Base-by-base conservation (phyloP, 164 flowering plant genomes). In the Nelumbo lutea region DNA sequence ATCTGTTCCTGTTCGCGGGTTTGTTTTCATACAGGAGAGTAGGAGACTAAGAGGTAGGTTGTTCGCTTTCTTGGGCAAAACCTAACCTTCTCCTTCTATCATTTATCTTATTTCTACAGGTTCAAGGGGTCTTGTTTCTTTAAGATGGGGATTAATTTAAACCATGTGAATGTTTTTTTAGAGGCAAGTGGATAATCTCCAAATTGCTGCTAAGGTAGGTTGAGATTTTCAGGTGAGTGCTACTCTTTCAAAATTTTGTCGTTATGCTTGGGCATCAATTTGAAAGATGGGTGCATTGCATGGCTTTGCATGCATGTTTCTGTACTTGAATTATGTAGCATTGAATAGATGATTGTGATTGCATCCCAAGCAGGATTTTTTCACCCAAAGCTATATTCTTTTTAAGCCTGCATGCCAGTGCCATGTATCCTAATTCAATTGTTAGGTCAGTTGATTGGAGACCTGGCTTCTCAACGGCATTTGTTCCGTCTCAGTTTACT, bases 191-290 rank as follows among this genome's bases (percentile, higher is more conserved):
- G 97, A 86, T 88, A 79, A 77, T 77, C 87, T 84, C 86, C 87
- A 78, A 88, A 85, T 80, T 88, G 87, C 89, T 83, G 90, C 89
- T 85, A 87, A 78, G 86, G 84, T 89, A 88, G 91, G 82, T 89
- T 81, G 87, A 86, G 78, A 78, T 68, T 77, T 77, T 85, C 92
- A 91, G 97, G 97, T 91, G 94, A 91, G 97, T 91, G 89, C 81
- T 76, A 77, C 79, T 83, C 72, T 75, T 79, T 68, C 60, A 66
- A 78, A 68, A 71, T 64, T 70, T 44, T 14, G 42, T 50, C 45
- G 61, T 52, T 45, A 6, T 59, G 13, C 56, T 62, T 56, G 38
- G 67, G 61, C 47, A 67, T 67, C 64, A 13, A 62, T 41, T 59
- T 9, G 14, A 1, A 13, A 11, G 4, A 11, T 27, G 27, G 3